Conservation (phyloP, 1,284 basidiomycete species). For the Megacollybia platyphylla region DNA sequence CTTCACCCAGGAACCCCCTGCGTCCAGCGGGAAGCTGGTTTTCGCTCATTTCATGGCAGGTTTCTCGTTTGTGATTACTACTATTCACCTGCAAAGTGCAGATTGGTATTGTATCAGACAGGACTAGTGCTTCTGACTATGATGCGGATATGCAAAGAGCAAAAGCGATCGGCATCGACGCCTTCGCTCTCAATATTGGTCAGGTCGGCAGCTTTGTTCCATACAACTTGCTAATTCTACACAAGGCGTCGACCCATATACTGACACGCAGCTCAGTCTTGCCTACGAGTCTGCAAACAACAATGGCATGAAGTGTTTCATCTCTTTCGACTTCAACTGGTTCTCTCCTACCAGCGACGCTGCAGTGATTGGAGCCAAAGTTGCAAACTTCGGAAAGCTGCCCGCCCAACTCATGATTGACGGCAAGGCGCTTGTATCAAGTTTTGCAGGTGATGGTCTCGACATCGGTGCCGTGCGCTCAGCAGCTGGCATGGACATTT, state of each 20-base stretch:
- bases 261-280: constrained; percentile 15
- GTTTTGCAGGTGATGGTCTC: constrained; percentile 11
- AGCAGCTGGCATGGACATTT: constrained; percentile 8
- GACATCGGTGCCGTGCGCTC: constrained; percentile 8
- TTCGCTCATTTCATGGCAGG: constrained; percentile 12
- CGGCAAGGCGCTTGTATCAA: constrained; percentile 9
- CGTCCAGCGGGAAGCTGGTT: constrained; percentile 5
- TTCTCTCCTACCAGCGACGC: constrained; percentile 8
- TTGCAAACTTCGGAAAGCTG: constrained; percentile 10
- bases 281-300: constrained; percentile 17
- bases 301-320: constrained; percentile 19
- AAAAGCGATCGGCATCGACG: constrained; percentile 15
- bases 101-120: constrained; percentile 11
- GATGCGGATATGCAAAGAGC: constrained; percentile 17
- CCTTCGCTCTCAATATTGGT: constrained; percentile 13
- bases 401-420: constrained; percentile 10
- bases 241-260: constrained; percentile 12
- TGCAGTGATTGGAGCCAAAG: constrained; percentile 9
- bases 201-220: not conserved
- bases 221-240: not conserved
- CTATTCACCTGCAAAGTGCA: not conserved
- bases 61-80: not conserved
- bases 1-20: not conserved
- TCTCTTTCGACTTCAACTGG: constrained; percentile 20
- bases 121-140: constrained; percentile 11